A percentile compares a stretch with the other conserved stretches of the same genome.
phyloP scores from a whole-genome alignment of 2,329 filamentous ascomycete species.

The Aspergillus carbonarius region DNA sequence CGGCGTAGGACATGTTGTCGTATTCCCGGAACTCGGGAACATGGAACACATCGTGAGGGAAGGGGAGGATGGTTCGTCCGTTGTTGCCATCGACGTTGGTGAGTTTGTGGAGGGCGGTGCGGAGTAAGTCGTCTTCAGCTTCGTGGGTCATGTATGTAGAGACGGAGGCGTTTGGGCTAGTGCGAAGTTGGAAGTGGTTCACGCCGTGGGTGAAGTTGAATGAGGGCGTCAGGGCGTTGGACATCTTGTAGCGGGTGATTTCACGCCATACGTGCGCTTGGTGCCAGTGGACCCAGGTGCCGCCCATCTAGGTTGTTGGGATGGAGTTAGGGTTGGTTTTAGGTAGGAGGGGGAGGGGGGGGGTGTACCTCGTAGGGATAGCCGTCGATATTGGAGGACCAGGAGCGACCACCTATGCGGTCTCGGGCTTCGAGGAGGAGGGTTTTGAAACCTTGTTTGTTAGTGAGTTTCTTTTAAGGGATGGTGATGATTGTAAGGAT shows the following conservation, averaged over 20 bases:
- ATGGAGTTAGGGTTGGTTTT: not conserved
- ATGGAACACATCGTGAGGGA: constrained; percentile 40
- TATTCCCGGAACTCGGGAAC: constrained; percentile 36
- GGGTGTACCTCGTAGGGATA: constrained; percentile 42
- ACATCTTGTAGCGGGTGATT: constrained; percentile 49
- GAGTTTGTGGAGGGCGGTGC: constrained; percentile 43
- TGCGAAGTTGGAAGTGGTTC: constrained; percentile 44
- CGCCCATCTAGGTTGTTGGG: constrained; percentile 42
- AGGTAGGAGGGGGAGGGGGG: not conserved
- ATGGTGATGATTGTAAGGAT: not conserved
- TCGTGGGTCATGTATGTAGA: constrained; percentile 42
- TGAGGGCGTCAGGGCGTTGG: constrained; percentile 39
- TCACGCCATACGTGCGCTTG: constrained; percentile 48
- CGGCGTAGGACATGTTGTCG: constrained; percentile 43
- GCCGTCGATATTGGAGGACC: constrained; percentile 46
- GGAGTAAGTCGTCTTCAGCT: constrained; percentile 40
- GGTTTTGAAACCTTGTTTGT: constrained; percentile 27
- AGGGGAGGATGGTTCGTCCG: constrained; percentile 42
- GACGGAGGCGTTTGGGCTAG: constrained; percentile 19
- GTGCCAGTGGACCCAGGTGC: constrained; percentile 51
- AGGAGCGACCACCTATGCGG: constrained; percentile 51
- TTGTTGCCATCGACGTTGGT: constrained; percentile 48
- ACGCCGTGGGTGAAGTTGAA: constrained; percentile 45
- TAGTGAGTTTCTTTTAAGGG: not conserved
- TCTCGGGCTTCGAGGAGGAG: constrained; percentile 51